phyloP scores from a whole-genome alignment of 495 filamentous ascomycete genomes.

The Xylaria acuta region DNA sequence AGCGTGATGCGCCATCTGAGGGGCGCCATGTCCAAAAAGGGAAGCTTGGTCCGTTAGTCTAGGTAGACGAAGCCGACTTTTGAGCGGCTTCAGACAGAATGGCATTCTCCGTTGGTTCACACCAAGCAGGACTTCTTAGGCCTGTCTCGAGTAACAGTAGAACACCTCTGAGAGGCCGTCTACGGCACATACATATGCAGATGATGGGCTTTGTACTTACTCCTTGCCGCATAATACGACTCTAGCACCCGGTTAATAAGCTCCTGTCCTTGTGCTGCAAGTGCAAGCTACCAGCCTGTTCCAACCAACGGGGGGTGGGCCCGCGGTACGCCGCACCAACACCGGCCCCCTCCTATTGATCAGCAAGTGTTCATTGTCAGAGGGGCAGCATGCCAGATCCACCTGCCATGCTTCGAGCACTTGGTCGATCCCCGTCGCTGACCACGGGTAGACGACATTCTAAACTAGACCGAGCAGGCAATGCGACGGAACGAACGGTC shows the following conservation, averaged over 20 bases:
- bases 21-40: constrained; percentile 14
- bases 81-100: neutral
- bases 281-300: neutral
- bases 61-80: neutral
- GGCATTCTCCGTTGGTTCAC: neutral
- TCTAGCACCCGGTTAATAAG: constrained; percentile 5
- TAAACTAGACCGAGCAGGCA: constrained; percentile 33
- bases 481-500: constrained; percentile 34
- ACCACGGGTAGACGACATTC: constrained; percentile 30
- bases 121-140: neutral
- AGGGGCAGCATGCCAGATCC: constrained; percentile 30
- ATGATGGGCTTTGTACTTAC: neutral
- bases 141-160: neutral
- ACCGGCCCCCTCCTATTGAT: neutral
- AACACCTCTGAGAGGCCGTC: neutral
- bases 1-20: constrained; percentile 9
- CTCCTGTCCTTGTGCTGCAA: neutral
- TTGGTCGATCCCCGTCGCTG: constrained; percentile 11
- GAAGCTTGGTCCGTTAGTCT: constrained; percentile 17
- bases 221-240: neutral
- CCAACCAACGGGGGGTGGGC: neutral
- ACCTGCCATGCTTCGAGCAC: constrained; percentile 37
- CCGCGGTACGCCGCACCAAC: neutral
- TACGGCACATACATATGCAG: neutral
- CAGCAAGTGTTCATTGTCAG: neutral